Percentiles rank a stretch among this genome's conserved stretches.
These are phyloP conservation scores for Ascoidea asiatica DNA, from an alignment of 805 yeast species.

Conservation along the genomic window DNA sequence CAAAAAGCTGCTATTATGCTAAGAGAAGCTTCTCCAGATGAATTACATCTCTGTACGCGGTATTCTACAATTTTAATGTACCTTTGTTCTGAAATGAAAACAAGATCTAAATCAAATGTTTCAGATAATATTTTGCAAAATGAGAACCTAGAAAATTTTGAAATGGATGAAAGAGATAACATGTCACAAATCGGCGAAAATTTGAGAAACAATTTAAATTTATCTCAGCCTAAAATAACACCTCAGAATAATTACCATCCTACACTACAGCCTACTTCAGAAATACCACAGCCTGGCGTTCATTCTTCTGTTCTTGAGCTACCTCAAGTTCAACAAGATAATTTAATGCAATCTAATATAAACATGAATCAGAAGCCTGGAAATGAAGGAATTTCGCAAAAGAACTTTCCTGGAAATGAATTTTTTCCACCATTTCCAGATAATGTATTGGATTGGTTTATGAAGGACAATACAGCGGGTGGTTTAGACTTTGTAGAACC, in stretches of 20 bases:
- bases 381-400: too few species aligned
- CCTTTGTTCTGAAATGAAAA: conserved; percentile 61
- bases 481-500: conserved; percentile 58
- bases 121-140: background rate
- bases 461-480: conserved; percentile 28
- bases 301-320: too few species aligned
- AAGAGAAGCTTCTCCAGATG: conserved; percentile 81
- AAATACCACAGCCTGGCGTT: too few species aligned
- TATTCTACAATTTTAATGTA: conserved; percentile 69
- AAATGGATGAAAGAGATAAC: too few species aligned
- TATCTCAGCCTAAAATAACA: too few species aligned
- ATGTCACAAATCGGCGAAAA: too few species aligned
- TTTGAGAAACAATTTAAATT: too few species aligned
- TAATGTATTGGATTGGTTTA: conserved; percentile 34
- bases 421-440: conserved; percentile 21
- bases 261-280: background rate
- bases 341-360: background rate
- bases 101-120: conserved; percentile 15
- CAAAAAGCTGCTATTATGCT: conserved; percentile 62
- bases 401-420: conserved; percentile 13
- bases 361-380: too few species aligned
- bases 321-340: background rate
- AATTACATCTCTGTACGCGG: conserved; percentile 68
- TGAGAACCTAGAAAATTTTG: background rate
- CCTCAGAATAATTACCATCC: background rate